Conservation (phyloP, 768 basidiomycete genomes). For the Mycena maculata region DNA sequence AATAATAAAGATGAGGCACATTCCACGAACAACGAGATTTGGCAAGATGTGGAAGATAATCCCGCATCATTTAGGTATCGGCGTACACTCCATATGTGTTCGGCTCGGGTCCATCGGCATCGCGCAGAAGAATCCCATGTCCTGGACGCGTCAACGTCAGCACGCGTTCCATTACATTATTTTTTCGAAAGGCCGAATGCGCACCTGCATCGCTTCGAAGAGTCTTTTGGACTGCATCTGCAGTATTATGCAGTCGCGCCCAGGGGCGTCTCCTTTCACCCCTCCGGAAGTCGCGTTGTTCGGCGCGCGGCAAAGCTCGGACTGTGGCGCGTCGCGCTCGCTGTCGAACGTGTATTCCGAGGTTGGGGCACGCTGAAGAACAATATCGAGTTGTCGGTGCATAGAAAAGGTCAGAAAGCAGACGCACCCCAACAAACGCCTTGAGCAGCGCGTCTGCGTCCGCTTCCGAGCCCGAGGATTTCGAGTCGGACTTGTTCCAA, state of each 20-base stretch:
- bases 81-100: constrained; percentile 78
- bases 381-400: too few relatives aligned
- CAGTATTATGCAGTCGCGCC: neutral
- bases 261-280: neutral
- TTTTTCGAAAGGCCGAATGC: too few relatives aligned
- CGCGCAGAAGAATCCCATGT: constrained; percentile 75
- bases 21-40: too few relatives aligned
- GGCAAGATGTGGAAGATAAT: too few relatives aligned
- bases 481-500: too few relatives aligned
- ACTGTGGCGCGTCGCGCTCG: constrained; percentile 65
- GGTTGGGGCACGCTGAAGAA: constrained; percentile 58
- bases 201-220: constrained; percentile 80
- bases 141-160: constrained; percentile 48
- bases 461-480: too few relatives aligned
- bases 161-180: neutral
- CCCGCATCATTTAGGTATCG: constrained; percentile 57
- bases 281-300: neutral
- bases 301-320: constrained; percentile 66
- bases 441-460: too few relatives aligned
- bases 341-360: constrained; percentile 72
- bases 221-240: constrained; percentile 71
- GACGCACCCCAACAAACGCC: constrained; percentile 46
- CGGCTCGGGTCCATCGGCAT: constrained; percentile 72
- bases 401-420: too few relatives aligned
- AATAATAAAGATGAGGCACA: too few relatives aligned